These are phyloP conservation scores for Amylostereum areolatum DNA, from an alignment of 1,284 basidiomycete species.

Conservation along the genomic window DNA sequence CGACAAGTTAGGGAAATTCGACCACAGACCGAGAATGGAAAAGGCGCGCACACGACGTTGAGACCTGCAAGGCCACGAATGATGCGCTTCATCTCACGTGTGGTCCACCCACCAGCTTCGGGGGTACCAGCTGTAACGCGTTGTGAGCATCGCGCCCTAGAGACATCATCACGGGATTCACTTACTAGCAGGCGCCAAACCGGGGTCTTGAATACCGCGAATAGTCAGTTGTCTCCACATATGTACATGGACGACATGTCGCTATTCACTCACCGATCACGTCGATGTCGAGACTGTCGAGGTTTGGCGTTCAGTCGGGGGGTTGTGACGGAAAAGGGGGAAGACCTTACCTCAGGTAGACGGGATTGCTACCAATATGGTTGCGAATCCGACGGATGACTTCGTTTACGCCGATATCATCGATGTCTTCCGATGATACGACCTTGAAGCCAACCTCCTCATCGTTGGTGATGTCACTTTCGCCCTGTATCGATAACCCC, in stretches of 20 bases:
- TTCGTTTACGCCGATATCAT: constrained; percentile 58
- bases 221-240: not conserved
- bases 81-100: constrained; percentile 75
- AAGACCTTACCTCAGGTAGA: constrained; percentile 59
- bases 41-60: constrained; percentile 62
- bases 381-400: constrained; percentile 58
- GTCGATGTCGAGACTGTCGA: constrained; percentile 62
- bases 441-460: constrained; percentile 61
- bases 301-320: constrained; percentile 1
- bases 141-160: not conserved
- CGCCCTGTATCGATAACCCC: constrained; percentile 32
- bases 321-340: not conserved
- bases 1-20: not conserved
- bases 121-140: constrained; percentile 64
- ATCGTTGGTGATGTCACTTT: constrained; percentile 58
- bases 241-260: not conserved
- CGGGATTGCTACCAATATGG: constrained; percentile 62
- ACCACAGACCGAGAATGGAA: not conserved
- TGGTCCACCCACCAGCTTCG: constrained; percentile 78
- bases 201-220: constrained; percentile 47
- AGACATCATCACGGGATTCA: constrained; percentile 6
- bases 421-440: constrained; percentile 71
- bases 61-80: constrained; percentile 71
- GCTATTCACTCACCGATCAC: constrained; percentile 49
- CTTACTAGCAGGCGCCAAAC: constrained; percentile 73